Evolutionary conservation across 2,329 filamentous ascomycete species (phyloP), one percentile per base, ranked within the genome.

Genomic region (Fusarium solani-melongenae): DNA sequence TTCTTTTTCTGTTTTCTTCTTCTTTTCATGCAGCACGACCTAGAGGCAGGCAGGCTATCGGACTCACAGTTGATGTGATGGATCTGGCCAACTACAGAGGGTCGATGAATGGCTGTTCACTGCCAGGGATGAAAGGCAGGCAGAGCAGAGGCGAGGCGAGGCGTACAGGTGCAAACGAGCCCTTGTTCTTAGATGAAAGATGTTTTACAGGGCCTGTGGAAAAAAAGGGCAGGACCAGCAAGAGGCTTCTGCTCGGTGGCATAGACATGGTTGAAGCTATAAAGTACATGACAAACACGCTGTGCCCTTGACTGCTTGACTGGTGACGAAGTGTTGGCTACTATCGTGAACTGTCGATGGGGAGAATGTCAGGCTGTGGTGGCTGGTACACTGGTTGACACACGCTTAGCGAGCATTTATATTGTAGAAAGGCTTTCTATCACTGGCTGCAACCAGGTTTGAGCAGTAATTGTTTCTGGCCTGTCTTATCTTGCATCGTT

Each of bases 191-290:
- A 77, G 72, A 76, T 72, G 70, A 74, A 53, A 64, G 62, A 46
- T 46, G 51, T 66, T 62, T 56, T 70, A 69, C 44, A 77, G 56
- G 59, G 66, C 36, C 15, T 58, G 66, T 46, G 64, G 65, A 66
- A 71, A 73, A 76, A 69, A 64, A 69, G 64, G 49, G 71, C 53
- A 61, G 67, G 64, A 67, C 70, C 66, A 67, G 53, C 34, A 39
- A 27, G 55, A 38, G 61, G 62, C 57, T 70, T 60, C 65, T 66
- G 61, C 67, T 70, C 69, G 66, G 70, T 59, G 64, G 71, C 44
- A 77, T 77, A 77, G 75, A 77, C 31, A 51, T 51, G 69, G 73
- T 70, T 67, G 58, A 76, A 73, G 73, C 29, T 69, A 75, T 70
- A 75, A 73, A 77, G 46, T 53, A 59, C 58, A 71, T 70, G 72